Base-by-base conservation (phyloP, 2,329 filamentous ascomycete species). In the Byssochlamys sp. region DNA sequence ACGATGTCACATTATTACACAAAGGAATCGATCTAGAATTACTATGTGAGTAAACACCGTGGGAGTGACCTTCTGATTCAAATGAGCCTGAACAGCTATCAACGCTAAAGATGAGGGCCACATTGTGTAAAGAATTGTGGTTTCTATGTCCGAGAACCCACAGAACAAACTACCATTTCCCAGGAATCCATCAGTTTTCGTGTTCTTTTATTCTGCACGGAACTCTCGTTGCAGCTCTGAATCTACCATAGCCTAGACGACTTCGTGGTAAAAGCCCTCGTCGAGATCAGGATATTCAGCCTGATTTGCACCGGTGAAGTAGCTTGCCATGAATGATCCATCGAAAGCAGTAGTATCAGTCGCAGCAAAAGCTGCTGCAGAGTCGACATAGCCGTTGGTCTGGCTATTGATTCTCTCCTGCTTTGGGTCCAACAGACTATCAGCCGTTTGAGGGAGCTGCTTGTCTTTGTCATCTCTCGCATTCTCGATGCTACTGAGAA, bases 391-490 rank as follows among this genome's bases (percentile, higher is more conserved):
- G 14, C 54, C 54, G 54, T 55, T 55, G 9, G 54, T 49, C 35
- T 45, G 54, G 28, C 54, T 55, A 27, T 55, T 45, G 6, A 50
- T 39, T 1, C 25, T 19, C 24, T 49, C 24, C 39, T 27, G 54
- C 39, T 55, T 51, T 2, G 27, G 27, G 49, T 28, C 49, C 24
- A 51, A 26, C 9, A 51, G 1, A 19, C 39, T 45, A 82, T 97
- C 64, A 99, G 94, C 79, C 88, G 92, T 67, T 84, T 99, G 19
- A 19, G 19, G 67, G 58, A 61, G 52, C 28, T 54, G 33, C 29
- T 14, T 35, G 14, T 45, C 35, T 14, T 55, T 35, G 28, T 55
- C 53, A 1, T 39, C 33, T 26, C 27, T 45, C 3, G 27, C 33
- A 7, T 55, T 27, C 35, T 55, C 33, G 12, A 25, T 35, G 19